Percentiles rank a stretch among this genome's conserved stretches.
Evolutionary conservation across 2,329 filamentous ascomycete genomes (phyloP).

Genomic region (Hortaea sp.): DNA sequence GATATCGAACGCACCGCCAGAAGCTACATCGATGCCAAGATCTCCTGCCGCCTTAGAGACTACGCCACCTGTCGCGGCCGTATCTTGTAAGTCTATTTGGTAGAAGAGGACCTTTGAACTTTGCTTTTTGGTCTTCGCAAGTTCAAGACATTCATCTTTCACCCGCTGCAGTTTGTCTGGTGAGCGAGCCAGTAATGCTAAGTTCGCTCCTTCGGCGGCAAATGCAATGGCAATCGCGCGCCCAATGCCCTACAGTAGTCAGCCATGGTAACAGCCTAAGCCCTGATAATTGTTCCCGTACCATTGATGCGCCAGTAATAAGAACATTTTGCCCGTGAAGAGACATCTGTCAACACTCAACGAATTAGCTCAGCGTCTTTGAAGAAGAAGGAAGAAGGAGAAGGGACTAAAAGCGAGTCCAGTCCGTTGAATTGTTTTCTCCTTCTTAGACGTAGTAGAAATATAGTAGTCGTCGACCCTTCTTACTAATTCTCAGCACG

Average conservation of each 20-base stretch:
- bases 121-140: background rate
- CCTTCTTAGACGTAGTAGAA: no score
- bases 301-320: constrained; percentile 13
- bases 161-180: constrained; percentile 19
- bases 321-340: constrained; percentile 11
- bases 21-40: constrained; percentile 12
- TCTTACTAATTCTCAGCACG: no score
- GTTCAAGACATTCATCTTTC: constrained; percentile 8
- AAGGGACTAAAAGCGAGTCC: no score
- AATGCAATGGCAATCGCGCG: constrained; percentile 33
- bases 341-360: constrained; percentile 5
- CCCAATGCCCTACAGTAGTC: constrained; percentile 31
- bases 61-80: constrained; percentile 24
- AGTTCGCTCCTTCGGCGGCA: constrained; percentile 29
- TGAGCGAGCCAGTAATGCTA: constrained; percentile 36
- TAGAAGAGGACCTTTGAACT: constrained; percentile 17
- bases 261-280: background rate
- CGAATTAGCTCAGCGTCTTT: no score
- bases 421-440: no score
- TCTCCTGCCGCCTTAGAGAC: constrained; percentile 24
- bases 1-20: constrained; percentile 29
- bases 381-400: no score
- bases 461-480: no score
- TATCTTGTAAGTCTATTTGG: constrained; percentile 23
- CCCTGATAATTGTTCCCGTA: background rate